These are phyloP conservation scores for Debaryomycetaceae sp. DNA, from an alignment of 1,139 yeast genomes.

Conservation along the genomic window DNA sequence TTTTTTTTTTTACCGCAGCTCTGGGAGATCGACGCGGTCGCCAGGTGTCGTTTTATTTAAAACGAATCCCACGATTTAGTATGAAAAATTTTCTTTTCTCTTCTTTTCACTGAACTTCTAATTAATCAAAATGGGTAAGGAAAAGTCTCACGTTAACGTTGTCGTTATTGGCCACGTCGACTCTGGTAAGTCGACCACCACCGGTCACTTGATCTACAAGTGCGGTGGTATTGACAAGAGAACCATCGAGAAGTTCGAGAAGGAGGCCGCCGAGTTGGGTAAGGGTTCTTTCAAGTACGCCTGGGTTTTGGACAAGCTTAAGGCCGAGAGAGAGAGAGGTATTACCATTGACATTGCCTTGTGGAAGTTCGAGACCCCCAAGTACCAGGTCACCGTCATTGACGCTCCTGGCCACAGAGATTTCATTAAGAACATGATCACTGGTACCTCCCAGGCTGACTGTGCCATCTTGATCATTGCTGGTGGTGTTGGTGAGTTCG, in stretches of 20 bases:
- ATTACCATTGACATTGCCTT: conserved; percentile 92
- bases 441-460: conserved; percentile 92
- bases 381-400: conserved; percentile 87
- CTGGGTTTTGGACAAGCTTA: conserved; percentile 92
- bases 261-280: conserved; percentile 98
- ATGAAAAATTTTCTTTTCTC: conserved; percentile 4
- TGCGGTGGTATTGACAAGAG: conserved; percentile 91
- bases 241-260: conserved; percentile 97
- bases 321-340: conserved; percentile 98
- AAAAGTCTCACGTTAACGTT: conserved; percentile 96
- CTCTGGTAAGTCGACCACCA: conserved; percentile 96
- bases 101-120: conserved; percentile 5
- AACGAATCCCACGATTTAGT: conserved; percentile 4
- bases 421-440: conserved; percentile 94
- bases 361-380: conserved; percentile 96
- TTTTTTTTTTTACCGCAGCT: conserved; percentile 2
- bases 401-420: conserved; percentile 98
- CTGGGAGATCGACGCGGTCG: neutral
- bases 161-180: conserved; percentile 99
- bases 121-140: conserved; percentile 63
- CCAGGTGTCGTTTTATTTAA: conserved; percentile 2
- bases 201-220: conserved; percentile 99
- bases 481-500: conserved; percentile 92
- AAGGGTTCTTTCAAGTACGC: conserved; percentile 99
- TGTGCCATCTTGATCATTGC: conserved; percentile 89